Evolutionary conservation across 495 filamentous ascomycete species (phyloP), one percentile per base, ranked within the genome.

Genomic region (Gamarada debralockiae): DNA sequence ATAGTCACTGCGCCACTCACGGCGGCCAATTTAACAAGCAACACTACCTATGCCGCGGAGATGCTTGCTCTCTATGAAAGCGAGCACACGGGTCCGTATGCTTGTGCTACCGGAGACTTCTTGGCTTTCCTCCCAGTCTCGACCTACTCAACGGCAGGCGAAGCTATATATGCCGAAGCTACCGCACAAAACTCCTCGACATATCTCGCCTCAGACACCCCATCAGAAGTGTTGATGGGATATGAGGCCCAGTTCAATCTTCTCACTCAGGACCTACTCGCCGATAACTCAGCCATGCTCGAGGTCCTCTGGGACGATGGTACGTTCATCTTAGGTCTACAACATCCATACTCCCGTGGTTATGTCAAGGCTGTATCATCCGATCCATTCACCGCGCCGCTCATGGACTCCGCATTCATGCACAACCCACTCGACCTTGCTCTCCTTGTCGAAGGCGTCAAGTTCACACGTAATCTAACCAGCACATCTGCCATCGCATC

Each of bases 1-100:
- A 67, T 66, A 8, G 61, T 83, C 48, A 76, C 77, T 53, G 78
- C 82, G 45, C 76, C 76, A 0, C 15, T 40, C 18, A 23, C 12
- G 5, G 25, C 8, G 22, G 24, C 34, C 8, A 34, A 52, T 45
- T 15, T 36, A 4, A 17, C 39, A 10, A n/a, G 45, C 22, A 38
- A 50, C 12, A 33, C 17, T 8, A 36, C 31, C n/a, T 10, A n/a
- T 13, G 15, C 38, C 25, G 20, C 0, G 3, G 52, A 51, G 12
- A 51, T 49, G 24, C 31, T 42, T 53, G 12, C 31, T 42, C 17
- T 63, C 57, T 21, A 33, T 45, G 25, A 34, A 34, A 34, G 7
- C 31, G 7, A 34, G 7, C 14, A 34, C 7, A 34, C 7, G 14
- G 14, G 14, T 34, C 60, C 7, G 21, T 63, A 20, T 43, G 37